Percentiles rank a stretch among this genome's conserved stretches.
phyloP scores from a whole-genome alignment of 2,329 filamentous ascomycete species.

The Myriangium duriaei region DNA sequence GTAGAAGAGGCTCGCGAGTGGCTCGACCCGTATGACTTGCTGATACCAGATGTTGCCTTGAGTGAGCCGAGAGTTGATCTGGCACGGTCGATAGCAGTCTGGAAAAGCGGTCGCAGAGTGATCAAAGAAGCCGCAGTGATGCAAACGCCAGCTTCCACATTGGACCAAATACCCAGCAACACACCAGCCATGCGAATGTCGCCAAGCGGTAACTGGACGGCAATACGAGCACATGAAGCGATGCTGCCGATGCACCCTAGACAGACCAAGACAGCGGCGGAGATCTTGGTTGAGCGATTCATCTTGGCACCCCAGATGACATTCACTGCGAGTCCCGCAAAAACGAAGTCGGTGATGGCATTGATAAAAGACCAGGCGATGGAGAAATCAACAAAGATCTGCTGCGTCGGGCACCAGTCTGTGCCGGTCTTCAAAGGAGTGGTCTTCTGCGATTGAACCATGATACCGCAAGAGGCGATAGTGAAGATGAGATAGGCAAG shows the following conservation, averaged over 20 bases:
- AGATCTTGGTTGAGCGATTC: conserved; percentile 28
- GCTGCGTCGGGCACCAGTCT: conserved; percentile 22
- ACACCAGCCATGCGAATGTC: conserved; percentile 22
- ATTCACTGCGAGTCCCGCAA: conserved; percentile 20
- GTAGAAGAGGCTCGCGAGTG: conserved; percentile 3
- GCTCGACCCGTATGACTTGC: background rate
- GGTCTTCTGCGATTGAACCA: conserved; percentile 7
- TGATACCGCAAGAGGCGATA: conserved; percentile 6
- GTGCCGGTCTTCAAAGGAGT: conserved; percentile 21
- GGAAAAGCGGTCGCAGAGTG: conserved; percentile 15
- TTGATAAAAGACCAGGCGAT: conserved; percentile 25
- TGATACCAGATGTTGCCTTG: background rate
- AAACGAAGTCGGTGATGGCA: conserved; percentile 20
- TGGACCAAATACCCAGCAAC: conserved; percentile 9
- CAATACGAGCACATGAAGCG: conserved; percentile 1
- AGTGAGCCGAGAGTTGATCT: background rate
- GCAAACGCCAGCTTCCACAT: conserved; percentile 12
- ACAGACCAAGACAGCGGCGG: conserved; percentile 19
- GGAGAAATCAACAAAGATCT: conserved; percentile 19
- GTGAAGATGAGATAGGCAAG: conserved; percentile 27
- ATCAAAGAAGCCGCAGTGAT: conserved; percentile 13
- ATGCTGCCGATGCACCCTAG: conserved; percentile 17
- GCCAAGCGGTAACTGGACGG: conserved; percentile 21
- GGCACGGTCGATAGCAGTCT: conserved; percentile 12
- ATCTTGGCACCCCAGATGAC: conserved; percentile 32